Evolutionary conservation across 2,329 filamentous ascomycete genomes (phyloP).

Genomic region (Apiospora marii): DNA sequence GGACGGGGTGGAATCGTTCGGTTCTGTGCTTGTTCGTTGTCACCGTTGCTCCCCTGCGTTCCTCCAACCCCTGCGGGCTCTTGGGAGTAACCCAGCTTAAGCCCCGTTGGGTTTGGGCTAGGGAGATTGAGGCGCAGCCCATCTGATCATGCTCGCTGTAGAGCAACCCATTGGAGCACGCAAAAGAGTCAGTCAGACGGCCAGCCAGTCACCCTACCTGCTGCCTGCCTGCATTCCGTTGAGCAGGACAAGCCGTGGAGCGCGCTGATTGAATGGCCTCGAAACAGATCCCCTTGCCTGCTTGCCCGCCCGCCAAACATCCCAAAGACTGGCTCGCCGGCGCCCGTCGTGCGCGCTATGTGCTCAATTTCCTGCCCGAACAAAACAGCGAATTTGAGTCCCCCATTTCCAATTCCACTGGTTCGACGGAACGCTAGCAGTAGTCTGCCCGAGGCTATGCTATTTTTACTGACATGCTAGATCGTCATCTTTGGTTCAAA

Average conservation of each 20-base stretch:
- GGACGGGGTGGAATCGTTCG: constrained; percentile 20
- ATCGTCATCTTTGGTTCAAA: constrained; percentile 21
- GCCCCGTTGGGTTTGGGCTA: constrained; percentile 16
- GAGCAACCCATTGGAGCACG: not conserved
- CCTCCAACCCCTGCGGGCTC: constrained; percentile 3
- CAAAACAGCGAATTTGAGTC: constrained; percentile 9
- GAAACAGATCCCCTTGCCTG: not conserved
- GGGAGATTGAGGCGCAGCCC: constrained; percentile 13
- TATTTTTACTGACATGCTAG: constrained; percentile 13
- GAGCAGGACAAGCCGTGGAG: not conserved
- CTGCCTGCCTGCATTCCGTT: constrained; percentile 7
- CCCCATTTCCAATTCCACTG: not conserved
- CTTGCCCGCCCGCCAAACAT: not conserved
- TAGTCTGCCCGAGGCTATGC: constrained; percentile 18
- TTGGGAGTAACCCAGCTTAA: constrained; percentile 20
- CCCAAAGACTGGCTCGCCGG: not conserved
- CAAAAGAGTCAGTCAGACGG: not conserved
- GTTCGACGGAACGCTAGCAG: constrained; percentile 13
- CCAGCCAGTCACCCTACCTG: not conserved
- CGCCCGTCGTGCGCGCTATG: not conserved
- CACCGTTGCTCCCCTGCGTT: constrained; percentile 20
- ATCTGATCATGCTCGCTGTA: constrained; percentile 16
- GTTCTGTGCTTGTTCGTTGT: constrained; percentile 17
- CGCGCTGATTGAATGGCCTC: not conserved
- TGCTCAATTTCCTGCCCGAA: constrained; percentile 11